Percentiles rank a stretch among this genome's conserved stretches.
phyloP scores from a whole-genome alignment of 2,329 filamentous ascomycete genomes.

The Didymella lethalis region DNA sequence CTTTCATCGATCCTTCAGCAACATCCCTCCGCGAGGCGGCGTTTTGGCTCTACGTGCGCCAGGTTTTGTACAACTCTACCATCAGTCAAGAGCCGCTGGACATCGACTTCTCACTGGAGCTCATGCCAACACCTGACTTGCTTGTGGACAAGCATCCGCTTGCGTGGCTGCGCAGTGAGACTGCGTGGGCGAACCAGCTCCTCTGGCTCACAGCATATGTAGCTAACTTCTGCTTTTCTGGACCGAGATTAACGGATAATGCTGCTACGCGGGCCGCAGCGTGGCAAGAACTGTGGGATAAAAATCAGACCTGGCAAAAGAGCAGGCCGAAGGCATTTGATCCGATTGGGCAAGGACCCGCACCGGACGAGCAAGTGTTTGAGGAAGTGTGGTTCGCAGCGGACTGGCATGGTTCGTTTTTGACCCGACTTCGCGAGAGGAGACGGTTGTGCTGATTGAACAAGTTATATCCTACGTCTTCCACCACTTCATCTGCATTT shows the following conservation, averaged over 20 bases:
- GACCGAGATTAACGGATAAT: slow-evolving; percentile 16
- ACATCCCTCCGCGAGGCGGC: slow-evolving; percentile 43
- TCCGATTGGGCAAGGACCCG: slow-evolving; percentile 32
- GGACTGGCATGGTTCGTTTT: slow-evolving; percentile 38
- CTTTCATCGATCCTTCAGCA: slow-evolving; percentile 39
- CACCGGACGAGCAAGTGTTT: slow-evolving; percentile 15
- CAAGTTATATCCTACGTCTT: slow-evolving; percentile 36
- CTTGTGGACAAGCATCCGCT: slow-evolving; percentile 33
- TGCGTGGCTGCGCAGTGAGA: slow-evolving; percentile 35
- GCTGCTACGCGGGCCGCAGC: neutral
- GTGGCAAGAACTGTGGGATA: slow-evolving; percentile 38
- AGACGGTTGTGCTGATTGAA: slow-evolving; percentile 2
- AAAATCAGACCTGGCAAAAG: slow-evolving; percentile 31
- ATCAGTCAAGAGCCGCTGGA: slow-evolving; percentile 43
- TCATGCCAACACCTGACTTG: slow-evolving; percentile 30
- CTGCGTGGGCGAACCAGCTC: slow-evolving; percentile 43
- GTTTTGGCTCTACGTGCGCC: slow-evolving; percentile 46
- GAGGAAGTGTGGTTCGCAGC: slow-evolving; percentile 25
- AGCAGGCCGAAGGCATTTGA: slow-evolving; percentile 36
- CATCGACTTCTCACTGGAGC: slow-evolving; percentile 37
- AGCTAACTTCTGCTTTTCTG: slow-evolving; percentile 41
- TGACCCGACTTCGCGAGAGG: neutral
- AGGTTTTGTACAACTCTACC: slow-evolving; percentile 43
- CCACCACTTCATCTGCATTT: slow-evolving; percentile 40
- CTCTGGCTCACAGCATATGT: slow-evolving; percentile 40